These are phyloP conservation scores for Agrocybe praecox DNA, from an alignment of 768 basidiomycete genomes.

Conservation along the genomic window DNA sequence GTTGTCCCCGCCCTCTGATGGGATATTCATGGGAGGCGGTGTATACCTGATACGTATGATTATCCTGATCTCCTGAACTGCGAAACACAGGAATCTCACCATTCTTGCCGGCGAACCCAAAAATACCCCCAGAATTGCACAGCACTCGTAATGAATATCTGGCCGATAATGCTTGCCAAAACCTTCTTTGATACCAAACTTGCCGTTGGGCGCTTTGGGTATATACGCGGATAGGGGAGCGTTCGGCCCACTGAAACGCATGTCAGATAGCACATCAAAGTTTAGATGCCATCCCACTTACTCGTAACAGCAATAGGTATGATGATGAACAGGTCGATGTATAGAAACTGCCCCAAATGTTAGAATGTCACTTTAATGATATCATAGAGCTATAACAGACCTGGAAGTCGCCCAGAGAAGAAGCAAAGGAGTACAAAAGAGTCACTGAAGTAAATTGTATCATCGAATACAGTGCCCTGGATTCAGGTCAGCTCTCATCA, in stretches of 20 bases:
- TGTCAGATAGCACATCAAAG: conserved; percentile 8
- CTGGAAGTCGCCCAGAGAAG: conserved; percentile 96
- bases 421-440: conserved; percentile 93
- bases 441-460: conserved; percentile 99
- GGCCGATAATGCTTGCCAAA: conserved; percentile 89
- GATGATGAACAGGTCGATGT: conserved; percentile 98
- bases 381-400: conserved; percentile 34
- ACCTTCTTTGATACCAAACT: conserved; percentile 96
- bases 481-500: conserved; percentile 9
- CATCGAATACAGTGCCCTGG: conserved; percentile 95
- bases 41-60: conserved; percentile 61
- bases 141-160: conserved; percentile 82
- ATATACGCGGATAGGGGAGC: conserved; percentile 82
- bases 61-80: neutral
- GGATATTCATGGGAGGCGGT: conserved; percentile 55
- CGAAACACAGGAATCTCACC: conserved; percentile 49
- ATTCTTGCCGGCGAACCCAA: conserved; percentile 84
- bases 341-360: conserved; percentile 69
- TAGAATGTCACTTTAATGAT: conserved; percentile 12
- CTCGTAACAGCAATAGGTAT: conserved; percentile 96
- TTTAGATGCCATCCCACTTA: conserved; percentile 43
- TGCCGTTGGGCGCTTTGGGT: conserved; percentile 91
- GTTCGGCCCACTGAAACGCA: conserved; percentile 85
- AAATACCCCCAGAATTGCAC: conserved; percentile 88
- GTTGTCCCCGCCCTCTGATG: conserved; percentile 53